A percentile compares a stretch with the other conserved stretches of the same genome.
These are phyloP conservation scores for Hypoxylon sp. DNA, from an alignment of 2,329 filamentous ascomycete genomes.

Conservation along the genomic window DNA sequence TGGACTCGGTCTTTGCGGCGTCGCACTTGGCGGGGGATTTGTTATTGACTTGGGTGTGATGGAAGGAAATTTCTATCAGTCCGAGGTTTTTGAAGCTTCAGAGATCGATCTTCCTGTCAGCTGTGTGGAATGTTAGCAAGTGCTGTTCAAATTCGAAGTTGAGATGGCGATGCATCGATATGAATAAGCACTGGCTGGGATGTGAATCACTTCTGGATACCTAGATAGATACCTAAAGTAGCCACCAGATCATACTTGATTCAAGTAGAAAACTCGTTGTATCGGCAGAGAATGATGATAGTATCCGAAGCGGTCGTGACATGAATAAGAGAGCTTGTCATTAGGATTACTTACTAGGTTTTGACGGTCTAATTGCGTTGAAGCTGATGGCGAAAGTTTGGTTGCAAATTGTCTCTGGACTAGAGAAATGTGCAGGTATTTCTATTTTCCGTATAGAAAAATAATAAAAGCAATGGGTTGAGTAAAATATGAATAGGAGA, in stretches of 20 bases:
- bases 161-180: neutral
- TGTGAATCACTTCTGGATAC: neutral
- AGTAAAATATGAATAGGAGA: neutral
- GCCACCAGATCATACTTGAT: neutral
- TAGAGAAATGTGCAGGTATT: neutral
- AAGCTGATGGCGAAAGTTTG: neutral
- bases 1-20: slow-evolving; percentile 7
- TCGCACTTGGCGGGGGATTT: neutral
- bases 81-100: slow-evolving; percentile 25
- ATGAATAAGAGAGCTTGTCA: neutral
- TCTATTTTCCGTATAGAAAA: too few relatives aligned
- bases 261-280: neutral
- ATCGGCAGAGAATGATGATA: neutral
- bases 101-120: slow-evolving; percentile 1
- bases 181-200: neutral
- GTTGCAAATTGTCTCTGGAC: neutral
- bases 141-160: slow-evolving; percentile 4
- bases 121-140: neutral
- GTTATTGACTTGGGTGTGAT: slow-evolving; percentile 1
- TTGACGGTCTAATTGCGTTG: neutral
- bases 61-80: slow-evolving; percentile 17
- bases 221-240: too few relatives aligned
- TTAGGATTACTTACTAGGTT: neutral
- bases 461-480: neutral
- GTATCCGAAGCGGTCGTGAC: neutral